Conservation (phyloP, 176 grass and related monocot genomes). For the Ananas comosus region DNA sequence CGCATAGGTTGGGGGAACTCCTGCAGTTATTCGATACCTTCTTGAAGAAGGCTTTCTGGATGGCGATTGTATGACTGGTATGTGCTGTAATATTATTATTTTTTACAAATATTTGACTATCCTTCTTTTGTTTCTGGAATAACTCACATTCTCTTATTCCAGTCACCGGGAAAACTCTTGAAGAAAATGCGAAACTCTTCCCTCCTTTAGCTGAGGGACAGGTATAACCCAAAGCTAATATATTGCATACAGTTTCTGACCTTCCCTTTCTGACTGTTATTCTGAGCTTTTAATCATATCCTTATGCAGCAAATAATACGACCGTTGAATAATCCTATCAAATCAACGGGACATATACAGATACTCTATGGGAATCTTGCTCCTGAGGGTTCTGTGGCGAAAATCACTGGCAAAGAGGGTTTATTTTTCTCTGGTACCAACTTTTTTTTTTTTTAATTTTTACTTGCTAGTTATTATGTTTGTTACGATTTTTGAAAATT, state of each 20-base stretch:
- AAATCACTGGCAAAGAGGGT: conserved; percentile 99
- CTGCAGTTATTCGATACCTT: conserved; percentile 85
- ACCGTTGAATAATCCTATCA: conserved; percentile 82
- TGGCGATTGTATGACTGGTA: conserved; percentile 92
- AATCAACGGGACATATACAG: conserved; percentile 96
- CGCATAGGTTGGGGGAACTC: conserved; percentile 85
- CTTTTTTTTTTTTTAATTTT: conserved; percentile 16
- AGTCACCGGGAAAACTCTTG: conserved; percentile 97
- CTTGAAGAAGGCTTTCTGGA: conserved; percentile 87
- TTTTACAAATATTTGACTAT: conserved; percentile 1
- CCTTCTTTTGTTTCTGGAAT: conserved; percentile 6
- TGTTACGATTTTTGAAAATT: conserved; percentile 15
- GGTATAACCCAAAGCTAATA: conserved; percentile 30
- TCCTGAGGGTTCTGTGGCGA: conserved; percentile 93
- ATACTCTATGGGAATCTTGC: conserved; percentile 99
- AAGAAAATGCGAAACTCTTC: conserved; percentile 83
- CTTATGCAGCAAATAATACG: conserved; percentile 74
- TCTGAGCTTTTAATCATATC: background rate
- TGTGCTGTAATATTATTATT: conserved; percentile 13
- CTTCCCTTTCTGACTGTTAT: background rate
- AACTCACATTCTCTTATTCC: conserved; percentile 9
- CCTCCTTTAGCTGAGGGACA: conserved; percentile 74
- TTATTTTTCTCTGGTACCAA: conserved; percentile 84
- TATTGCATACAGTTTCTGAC: background rate
- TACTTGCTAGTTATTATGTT: background rate